phyloP scores from a whole-genome alignment of 345 rosid species.

The Gossypium longicalyx region DNA sequence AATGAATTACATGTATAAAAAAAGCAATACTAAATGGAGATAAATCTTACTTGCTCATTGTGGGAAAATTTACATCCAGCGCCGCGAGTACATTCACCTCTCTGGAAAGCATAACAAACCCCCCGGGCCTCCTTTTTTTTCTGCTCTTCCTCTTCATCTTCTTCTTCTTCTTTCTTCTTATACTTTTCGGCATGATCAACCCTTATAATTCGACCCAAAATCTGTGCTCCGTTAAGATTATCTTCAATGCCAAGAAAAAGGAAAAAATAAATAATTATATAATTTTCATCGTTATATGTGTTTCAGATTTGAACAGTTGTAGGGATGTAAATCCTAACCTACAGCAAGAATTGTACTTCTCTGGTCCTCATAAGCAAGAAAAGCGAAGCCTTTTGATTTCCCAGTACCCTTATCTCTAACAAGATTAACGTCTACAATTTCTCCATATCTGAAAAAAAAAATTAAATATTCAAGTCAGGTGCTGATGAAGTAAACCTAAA shows the following conservation, averaged over 20 bases:
- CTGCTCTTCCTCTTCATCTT: constrained; percentile 65
- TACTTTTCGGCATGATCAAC: constrained; percentile 74
- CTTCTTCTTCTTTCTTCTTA: constrained; percentile 81
- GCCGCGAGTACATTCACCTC: constrained; percentile 85
- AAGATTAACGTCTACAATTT: constrained; percentile 87
- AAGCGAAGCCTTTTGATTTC: constrained; percentile 86
- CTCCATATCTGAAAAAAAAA: constrained; percentile 56
- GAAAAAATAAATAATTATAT: not conserved
- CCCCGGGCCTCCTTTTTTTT: constrained; percentile 87
- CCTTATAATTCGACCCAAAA: constrained; percentile 63
- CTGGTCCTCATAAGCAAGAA: constrained; percentile 92
- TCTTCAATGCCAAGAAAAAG: constrained; percentile 34
- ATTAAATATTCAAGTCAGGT: not conserved
- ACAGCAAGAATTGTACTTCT: constrained; percentile 88
- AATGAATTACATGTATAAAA: not conserved
- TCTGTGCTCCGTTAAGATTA: constrained; percentile 76
- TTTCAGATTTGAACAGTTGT: not conserved
- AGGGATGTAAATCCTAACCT: constrained; percentile 45
- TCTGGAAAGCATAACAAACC: constrained; percentile 88
- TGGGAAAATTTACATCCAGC: constrained; percentile 87
- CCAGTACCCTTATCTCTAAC: constrained; percentile 90
- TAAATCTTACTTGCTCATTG: constrained; percentile 61
- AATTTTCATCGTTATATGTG: not conserved
- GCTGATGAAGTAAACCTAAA: not conserved
- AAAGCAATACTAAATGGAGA: not conserved